Percentiles rank a stretch among this genome's conserved stretches.
phyloP scores from a whole-genome alignment of 179 eudicot genomes.

The Actinidia chinensis region DNA sequence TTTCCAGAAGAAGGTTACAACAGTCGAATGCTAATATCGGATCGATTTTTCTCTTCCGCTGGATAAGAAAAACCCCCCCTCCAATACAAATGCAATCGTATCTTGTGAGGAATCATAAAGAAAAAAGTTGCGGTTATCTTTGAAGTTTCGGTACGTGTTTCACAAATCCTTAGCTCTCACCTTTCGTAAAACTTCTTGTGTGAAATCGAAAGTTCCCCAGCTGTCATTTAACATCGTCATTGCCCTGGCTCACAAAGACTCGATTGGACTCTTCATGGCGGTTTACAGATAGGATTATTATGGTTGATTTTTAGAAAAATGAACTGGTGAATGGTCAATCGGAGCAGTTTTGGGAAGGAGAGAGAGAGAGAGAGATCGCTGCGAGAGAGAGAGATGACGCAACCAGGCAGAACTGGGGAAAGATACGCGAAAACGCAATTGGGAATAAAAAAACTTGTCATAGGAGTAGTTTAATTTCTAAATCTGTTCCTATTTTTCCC shows the following conservation, averaged over 20 bases:
- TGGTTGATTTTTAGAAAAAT: no score
- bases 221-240: neutral
- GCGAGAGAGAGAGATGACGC: no score
- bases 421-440: neutral
- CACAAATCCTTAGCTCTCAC: neutral
- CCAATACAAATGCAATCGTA: neutral
- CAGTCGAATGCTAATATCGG: neutral
- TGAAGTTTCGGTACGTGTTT: neutral
- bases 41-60: neutral
- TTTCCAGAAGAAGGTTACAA: neutral
- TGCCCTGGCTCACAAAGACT: neutral
- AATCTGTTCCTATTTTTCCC: neutral
- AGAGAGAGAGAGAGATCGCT: neutral
- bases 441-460: neutral
- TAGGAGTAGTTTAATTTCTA: neutral
- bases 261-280: neutral
- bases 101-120: neutral
- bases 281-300: neutral
- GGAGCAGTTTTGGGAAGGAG: neutral
- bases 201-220: neutral
- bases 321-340: neutral
- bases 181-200: conserved; percentile 1
- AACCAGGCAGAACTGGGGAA: neutral
- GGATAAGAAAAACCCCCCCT: neutral
- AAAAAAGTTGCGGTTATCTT: neutral